Percentiles rank a stretch among this genome's conserved stretches.
Conservation (phyloP, 306 rosid species). For the Gastrolobium bilobum region DNA sequence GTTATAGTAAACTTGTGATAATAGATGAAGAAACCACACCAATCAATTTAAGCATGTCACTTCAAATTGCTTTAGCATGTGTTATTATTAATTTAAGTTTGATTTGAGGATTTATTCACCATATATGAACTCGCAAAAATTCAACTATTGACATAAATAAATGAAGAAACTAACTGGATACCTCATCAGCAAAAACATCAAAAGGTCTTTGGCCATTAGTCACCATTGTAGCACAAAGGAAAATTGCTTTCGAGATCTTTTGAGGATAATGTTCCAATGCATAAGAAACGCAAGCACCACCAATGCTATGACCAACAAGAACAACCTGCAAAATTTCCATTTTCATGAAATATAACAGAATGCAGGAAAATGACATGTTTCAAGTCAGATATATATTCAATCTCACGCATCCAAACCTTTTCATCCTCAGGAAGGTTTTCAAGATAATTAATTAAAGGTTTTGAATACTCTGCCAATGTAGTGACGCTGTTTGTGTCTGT, state of each 20-base stretch:
- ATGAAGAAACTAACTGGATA: constrained; percentile 45
- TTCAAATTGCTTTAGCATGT: neutral
- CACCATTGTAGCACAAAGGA: constrained; percentile 96
- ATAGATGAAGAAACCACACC: constrained; percentile 34
- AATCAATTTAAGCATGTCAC: neutral
- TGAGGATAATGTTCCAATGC: constrained; percentile 86
- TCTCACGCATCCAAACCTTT: constrained; percentile 64
- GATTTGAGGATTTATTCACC: constrained; percentile 21
- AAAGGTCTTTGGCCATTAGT: constrained; percentile 88
- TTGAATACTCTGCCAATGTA: constrained; percentile 83
- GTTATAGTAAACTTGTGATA: constrained; percentile 5
- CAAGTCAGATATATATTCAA: constrained; percentile 8
- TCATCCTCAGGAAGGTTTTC: constrained; percentile 85
- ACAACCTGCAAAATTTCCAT: constrained; percentile 69
- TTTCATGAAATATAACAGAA: constrained; percentile 42
- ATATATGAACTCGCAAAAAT: constrained; percentile 24
- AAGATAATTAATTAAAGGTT: constrained; percentile 81
- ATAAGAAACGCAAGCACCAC: constrained; percentile 95
- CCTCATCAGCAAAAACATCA: constrained; percentile 90
- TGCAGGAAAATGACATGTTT: constrained; percentile 34
- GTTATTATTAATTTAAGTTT: neutral
- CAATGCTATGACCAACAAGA: constrained; percentile 94
- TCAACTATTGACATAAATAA: constrained; percentile 20
- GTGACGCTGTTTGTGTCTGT: constrained; percentile 72
- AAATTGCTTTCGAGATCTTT: constrained; percentile 88